These are phyloP conservation scores for Prunus fruticosa DNA, from an alignment of 306 rosid genomes.

Conservation along the genomic window DNA sequence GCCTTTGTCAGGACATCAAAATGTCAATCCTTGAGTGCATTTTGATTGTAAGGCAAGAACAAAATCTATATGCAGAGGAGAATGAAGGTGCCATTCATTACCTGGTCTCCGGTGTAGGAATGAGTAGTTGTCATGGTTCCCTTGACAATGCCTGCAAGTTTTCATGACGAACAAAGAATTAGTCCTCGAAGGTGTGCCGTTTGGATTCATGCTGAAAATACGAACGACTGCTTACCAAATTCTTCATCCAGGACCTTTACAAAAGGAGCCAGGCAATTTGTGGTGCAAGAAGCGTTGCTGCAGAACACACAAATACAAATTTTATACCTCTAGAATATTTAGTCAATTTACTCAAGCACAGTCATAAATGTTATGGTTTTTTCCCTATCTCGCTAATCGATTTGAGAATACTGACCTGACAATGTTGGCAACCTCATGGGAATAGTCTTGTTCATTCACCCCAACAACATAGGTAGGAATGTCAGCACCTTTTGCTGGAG, in stretches of 20 bases:
- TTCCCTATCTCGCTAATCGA: neutral
- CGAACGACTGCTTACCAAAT: slow-evolving; percentile 54
- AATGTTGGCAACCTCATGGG: slow-evolving; percentile 65
- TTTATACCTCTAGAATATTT: neutral
- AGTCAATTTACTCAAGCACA: neutral
- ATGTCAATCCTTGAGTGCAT: neutral
- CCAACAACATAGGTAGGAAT: slow-evolving; percentile 95
- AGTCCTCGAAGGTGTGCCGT: neutral
- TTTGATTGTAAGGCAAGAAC: neutral
- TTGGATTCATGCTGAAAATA: neutral
- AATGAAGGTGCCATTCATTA: slow-evolving; percentile 1
- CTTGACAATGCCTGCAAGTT: slow-evolving; percentile 78
- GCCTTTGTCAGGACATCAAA: neutral
- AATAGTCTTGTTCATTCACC: slow-evolving; percentile 79
- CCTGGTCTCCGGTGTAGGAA: slow-evolving; percentile 99
- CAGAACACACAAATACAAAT: neutral
- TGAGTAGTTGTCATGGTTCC: slow-evolving; percentile 99
- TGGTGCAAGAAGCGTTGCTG: slow-evolving; percentile 99
- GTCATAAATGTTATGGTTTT: neutral
- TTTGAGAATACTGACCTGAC: slow-evolving; percentile 52
- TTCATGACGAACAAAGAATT: neutral
- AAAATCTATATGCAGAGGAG: neutral
- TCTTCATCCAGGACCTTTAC: slow-evolving; percentile 91
- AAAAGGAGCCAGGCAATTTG: slow-evolving; percentile 96
- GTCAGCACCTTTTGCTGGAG: slow-evolving; percentile 99